Base-by-base conservation (phyloP, 768 basidiomycete species). In the Cantharellus anzutake region DNA sequence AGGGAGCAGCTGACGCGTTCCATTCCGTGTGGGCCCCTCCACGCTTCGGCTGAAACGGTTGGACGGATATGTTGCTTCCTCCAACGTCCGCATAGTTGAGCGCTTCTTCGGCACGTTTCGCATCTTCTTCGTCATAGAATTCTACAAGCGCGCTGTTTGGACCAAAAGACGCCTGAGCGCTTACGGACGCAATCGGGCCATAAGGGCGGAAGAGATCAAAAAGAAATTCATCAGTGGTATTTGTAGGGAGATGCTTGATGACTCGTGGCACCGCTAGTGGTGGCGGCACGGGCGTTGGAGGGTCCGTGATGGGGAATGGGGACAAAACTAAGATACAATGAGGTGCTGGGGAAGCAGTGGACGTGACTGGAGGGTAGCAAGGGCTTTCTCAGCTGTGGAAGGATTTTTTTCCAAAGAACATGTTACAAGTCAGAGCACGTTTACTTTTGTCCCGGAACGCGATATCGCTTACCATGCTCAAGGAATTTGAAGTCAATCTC, bases 71-170 rank as follows among this genome's bases (percentile, higher is more conserved):
- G 66, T 87, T 88, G 67, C 84, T 82, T 5, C 86, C 87, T 48
- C 84, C 84, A 11, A 91, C 73, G 50, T 91, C 86, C 14, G 82
- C 78, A 64, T 85, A 89, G 70, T 90, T 86, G 79, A 91, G 76
- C 2, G 82, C 80, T 44, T 83, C 82, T 66, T 91, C 86, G 0
- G 86, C 88, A 34, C 76, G 72, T 35, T 79, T 77, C 4, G 86
- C 88, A 66, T 91, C 87, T 42, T 86, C 84, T 68, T 91, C 89
- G 60, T 82, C 78, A 85, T 86, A 90, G 68, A 85, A 91, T 68
- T 91, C 86, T 48, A 90, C 76, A 57, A 86, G 77, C 56, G 80
- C 88, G 0, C 80, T 83, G 69, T 87, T 86, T 44, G 79, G 75
- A 29, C 84, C 86, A 66, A 86, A 83, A 51, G 82, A 81, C 11